phyloP scores from a whole-genome alignment of 1,139 yeast species.

The Pichia sp. region DNA sequence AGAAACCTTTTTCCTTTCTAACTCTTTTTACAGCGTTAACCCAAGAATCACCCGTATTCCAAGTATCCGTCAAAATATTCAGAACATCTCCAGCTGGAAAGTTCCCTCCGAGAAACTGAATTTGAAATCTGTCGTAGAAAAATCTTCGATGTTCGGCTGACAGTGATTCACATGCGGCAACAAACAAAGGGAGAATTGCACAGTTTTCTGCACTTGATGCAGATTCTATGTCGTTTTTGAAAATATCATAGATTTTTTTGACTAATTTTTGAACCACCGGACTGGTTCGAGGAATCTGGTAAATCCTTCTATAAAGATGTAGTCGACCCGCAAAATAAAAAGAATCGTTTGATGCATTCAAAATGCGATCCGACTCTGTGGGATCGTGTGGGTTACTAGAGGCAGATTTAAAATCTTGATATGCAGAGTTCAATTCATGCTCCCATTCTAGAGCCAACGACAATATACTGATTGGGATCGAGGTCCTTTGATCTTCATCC shows the following conservation, averaged over 20 bases:
- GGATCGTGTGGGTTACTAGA: slow-evolving; percentile 6
- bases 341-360: slow-evolving; percentile 12
- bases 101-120: slow-evolving; percentile 20
- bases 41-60: slow-evolving; percentile 18
- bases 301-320: slow-evolving; percentile 15
- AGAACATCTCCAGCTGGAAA: slow-evolving; percentile 19
- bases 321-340: slow-evolving; percentile 16
- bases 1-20: slow-evolving; percentile 13
- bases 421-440: slow-evolving; percentile 11
- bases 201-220: slow-evolving; percentile 18
- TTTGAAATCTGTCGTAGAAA: slow-evolving; percentile 17
- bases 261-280: slow-evolving; percentile 15
- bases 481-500: neutral
- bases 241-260: slow-evolving; percentile 11
- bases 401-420: slow-evolving; percentile 9
- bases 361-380: slow-evolving; percentile 8
- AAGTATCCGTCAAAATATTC: slow-evolving; percentile 15
- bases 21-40: slow-evolving; percentile 13
- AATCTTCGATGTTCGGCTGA: slow-evolving; percentile 12
- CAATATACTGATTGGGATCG: slow-evolving; percentile 10
- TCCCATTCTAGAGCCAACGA: slow-evolving; percentile 18
- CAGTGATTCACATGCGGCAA: slow-evolving; percentile 18
- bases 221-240: slow-evolving; percentile 16
- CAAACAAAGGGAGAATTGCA: slow-evolving; percentile 16
- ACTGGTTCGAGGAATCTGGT: slow-evolving; percentile 12